A percentile compares a stretch with the other conserved stretches of the same genome.
These are phyloP conservation scores for Acorus gramineus DNA, from an alignment of 106 monocot genomes.

Conservation along the genomic window DNA sequence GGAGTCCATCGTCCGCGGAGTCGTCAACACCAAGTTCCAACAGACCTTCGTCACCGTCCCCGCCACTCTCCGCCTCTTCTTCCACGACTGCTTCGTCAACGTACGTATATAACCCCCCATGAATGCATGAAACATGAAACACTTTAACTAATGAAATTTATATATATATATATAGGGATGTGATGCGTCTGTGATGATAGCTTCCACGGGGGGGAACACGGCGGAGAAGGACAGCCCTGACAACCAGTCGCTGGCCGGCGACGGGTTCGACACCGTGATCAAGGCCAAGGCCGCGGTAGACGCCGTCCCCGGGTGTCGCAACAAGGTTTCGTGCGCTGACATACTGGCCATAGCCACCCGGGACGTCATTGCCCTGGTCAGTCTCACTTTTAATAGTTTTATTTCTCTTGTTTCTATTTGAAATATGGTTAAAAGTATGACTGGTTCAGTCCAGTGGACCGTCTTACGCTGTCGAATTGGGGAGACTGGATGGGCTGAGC, in stretches of 20 bases:
- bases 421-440: not conserved
- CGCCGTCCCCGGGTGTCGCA: conserved; percentile 55
- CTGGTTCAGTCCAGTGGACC: conserved; percentile 60
- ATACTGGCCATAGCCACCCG: conserved; percentile 79
- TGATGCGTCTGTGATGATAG: conserved; percentile 72
- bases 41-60: conserved; percentile 67
- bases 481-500: conserved; percentile 69
- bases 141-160: not conserved
- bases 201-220: conserved; percentile 47
- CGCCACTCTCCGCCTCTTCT: conserved; percentile 79
- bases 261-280: conserved; percentile 89
- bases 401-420: not conserved
- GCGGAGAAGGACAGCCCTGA: conserved; percentile 81
- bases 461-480: conserved; percentile 72
- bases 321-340: conserved; percentile 93
- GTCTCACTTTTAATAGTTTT: not conserved
- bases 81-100: conserved; percentile 82
- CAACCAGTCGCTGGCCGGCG: conserved; percentile 77
- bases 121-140: not conserved
- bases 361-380: conserved; percentile 66
- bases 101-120: conserved; percentile 1
- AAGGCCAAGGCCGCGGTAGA: conserved; percentile 91
- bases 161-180: conserved; percentile 46
- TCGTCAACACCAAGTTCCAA: conserved; percentile 42
- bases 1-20: conserved; percentile 51